Base-by-base conservation (phyloP, 306 rosid genomes). In the Ziziphus jujuba region DNA sequence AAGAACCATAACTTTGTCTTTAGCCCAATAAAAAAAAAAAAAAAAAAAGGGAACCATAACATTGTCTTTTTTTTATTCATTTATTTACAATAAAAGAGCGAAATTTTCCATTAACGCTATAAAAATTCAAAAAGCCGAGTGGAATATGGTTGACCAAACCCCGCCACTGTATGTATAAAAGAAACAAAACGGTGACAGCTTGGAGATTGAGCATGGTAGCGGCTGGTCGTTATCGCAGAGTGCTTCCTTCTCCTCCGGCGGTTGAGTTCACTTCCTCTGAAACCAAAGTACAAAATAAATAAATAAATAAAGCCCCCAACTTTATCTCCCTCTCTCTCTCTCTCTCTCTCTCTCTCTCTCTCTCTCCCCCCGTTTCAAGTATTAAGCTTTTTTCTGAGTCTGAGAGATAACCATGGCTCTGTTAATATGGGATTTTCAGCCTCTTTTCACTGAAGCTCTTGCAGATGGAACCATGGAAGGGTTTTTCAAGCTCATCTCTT, bases 221-320 rank as follows among this genome's bases (percentile, higher is more conserved):
- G 92, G 98, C 95, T n/a, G 98, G 98, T 23, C 66, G 89, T 67
- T 91, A 87, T 60, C 69, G 98, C 45, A 91, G 96, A 31, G 56
- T 82, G 56, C 95, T 92, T 78, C 81, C 97, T 63, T 92, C 82
- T 9, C 98, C 98, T 35, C 98, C 98, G 0, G 95, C 97, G 2
- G 77, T 92, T 13, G 98, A 92, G 11, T 89, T 89, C 66, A 88
- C 91, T 75, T 89, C 98, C 9, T 65, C 84, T 13, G 79, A 84
- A 47, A 97, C 97, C 67, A 92, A 87, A 92, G 98, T 89, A 25
- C 63, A 2, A 21, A n/a, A n/a, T n/a, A n/a, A n/a, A n/a, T n/a
- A n/a, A n/a, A n/a, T n/a, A n/a, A 25, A n/a, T n/a, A 31, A 36
- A 23, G 33, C 33, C 9, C 5, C 25, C 66, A 15, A 12, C 22